A percentile compares a stretch with the other conserved stretches of the same genome.
Conservation (phyloP, 2,329 filamentous ascomycete genomes). For the Simplicillium sp. region DNA sequence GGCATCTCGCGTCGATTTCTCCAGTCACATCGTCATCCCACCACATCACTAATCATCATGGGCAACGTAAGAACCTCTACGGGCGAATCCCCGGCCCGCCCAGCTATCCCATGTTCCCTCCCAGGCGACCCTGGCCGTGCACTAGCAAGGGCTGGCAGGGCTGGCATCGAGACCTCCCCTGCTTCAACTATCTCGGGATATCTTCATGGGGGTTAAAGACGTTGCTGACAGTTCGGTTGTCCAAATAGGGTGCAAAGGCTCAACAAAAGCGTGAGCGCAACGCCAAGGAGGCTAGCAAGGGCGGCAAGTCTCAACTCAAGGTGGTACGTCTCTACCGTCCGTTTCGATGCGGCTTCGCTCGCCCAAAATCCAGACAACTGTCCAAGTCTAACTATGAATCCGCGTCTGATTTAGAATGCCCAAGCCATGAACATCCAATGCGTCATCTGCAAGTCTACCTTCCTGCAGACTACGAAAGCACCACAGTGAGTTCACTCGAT, state of each 20-base stretch:
- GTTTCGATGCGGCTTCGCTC: too few relatives aligned
- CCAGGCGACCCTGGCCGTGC: neutral
- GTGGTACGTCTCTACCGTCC: conserved; percentile 34
- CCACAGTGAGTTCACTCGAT: conserved; percentile 45
- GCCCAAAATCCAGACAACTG: too few relatives aligned
- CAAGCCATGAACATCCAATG: conserved; percentile 70
- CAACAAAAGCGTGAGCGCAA: conserved; percentile 66
- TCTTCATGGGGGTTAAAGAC: too few relatives aligned
- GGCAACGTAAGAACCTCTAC: conserved; percentile 5
- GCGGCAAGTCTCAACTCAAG: conserved; percentile 61
- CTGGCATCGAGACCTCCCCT: too few relatives aligned
- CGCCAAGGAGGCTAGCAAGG: conserved; percentile 47
- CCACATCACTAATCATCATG: conserved; percentile 2
- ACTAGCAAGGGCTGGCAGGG: neutral
- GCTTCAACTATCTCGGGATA: too few relatives aligned
- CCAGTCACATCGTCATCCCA: too few relatives aligned
- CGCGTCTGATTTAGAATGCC: conserved; percentile 44
- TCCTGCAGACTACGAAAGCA: conserved; percentile 67
- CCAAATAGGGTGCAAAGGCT: conserved; percentile 51
- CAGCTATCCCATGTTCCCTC: neutral
- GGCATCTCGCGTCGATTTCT: too few relatives aligned
- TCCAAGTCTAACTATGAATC: too few relatives aligned
- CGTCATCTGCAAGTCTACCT: conserved; percentile 66
- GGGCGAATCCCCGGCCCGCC: neutral
- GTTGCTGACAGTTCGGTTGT: too few relatives aligned